Evolutionary conservation across 1,284 basidiomycete genomes (phyloP).

Genomic region (Marasmius tenuissimus): DNA sequence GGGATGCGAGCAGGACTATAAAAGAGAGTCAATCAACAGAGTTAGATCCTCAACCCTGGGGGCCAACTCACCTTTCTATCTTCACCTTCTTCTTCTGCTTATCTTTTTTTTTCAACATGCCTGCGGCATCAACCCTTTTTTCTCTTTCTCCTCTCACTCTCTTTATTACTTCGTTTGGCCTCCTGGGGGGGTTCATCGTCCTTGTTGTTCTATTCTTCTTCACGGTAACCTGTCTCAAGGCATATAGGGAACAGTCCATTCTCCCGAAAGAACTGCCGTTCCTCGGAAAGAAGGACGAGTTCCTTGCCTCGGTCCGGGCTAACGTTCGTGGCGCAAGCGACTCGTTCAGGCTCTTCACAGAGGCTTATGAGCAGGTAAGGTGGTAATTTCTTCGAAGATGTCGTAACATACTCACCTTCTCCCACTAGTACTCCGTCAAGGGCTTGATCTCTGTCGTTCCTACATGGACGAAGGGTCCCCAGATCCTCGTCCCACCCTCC

Average conservation of each 20-base stretch:
- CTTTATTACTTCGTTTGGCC: background rate
- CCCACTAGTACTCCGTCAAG: background rate
- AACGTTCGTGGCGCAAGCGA: constrained; percentile 15
- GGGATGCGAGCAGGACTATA: no score
- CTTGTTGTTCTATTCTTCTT: constrained; percentile 11
- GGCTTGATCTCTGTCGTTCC: constrained; percentile 14
- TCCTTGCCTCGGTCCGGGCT: constrained; percentile 11
- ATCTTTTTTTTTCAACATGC: background rate
- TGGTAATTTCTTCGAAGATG: background rate
- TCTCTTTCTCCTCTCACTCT: background rate
- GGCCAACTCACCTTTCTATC: background rate
- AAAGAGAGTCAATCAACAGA: no score
- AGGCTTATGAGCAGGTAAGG: constrained; percentile 15
- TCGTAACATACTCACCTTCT: background rate
- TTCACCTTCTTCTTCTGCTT: background rate
- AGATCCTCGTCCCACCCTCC: constrained; percentile 14
- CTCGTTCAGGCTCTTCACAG: constrained; percentile 12
- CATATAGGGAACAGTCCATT: constrained; percentile 13
- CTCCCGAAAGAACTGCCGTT: constrained; percentile 12
- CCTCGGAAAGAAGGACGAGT: constrained; percentile 8
- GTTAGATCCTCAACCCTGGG: background rate
- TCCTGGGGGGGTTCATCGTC: background rate
- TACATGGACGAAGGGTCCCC: constrained; percentile 18
- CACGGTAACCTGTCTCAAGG: constrained; percentile 15
- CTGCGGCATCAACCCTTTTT: background rate